Evolutionary conservation across 169 alveolate genomes (phyloP), one percentile per base, ranked within the genome.

Genomic region (Neospora caninum): DNA sequence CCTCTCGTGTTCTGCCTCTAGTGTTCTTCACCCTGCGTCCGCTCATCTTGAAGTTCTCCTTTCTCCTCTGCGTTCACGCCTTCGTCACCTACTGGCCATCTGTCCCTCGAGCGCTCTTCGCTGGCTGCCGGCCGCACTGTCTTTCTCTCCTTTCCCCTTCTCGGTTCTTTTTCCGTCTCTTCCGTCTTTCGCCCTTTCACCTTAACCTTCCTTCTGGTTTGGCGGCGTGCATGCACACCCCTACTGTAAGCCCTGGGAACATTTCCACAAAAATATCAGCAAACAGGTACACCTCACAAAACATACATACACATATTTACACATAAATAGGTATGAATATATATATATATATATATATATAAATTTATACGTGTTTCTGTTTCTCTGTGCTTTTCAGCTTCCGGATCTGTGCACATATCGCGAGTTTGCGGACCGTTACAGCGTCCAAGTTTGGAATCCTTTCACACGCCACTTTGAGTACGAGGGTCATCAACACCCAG

Each of bases 401-500:
- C 97, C 95, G 91, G 94, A 95, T 67, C 95, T 98, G 88, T 96
- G 97, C 93, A 94, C 96, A 38, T 93, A 95, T 80, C 49, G 92
- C 64, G 97, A 96, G 43, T 98, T 98, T 93, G 95, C 97, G 80
- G 98, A 96, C 27, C 95, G 98, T 49, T 95, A 95, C 92, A 92
- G 95, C 82, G 67, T 43, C n/a, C 67, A 82, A 53, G 89, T 91
- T 41, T 73, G 39, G 89, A 92, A 94, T 82, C 86, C 69, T 20
- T 92, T 92, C 86, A 80, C 91, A 7, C 82, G 67, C 91, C 94
- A 96, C 42, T 94, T 96, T 70, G 98, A 95, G 58, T 97, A 97
- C 94, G 95, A 95, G 34, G 98, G 98, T 22, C 96, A 97, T 41
- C 97, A 97, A 88, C 98, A 97, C 87, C 92, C 98, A 29, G 96